Evolutionary conservation across 345 rosid genomes (phyloP), one percentile per base, ranked within the genome.

Genomic region (Cardiospermum halicacabum): DNA sequence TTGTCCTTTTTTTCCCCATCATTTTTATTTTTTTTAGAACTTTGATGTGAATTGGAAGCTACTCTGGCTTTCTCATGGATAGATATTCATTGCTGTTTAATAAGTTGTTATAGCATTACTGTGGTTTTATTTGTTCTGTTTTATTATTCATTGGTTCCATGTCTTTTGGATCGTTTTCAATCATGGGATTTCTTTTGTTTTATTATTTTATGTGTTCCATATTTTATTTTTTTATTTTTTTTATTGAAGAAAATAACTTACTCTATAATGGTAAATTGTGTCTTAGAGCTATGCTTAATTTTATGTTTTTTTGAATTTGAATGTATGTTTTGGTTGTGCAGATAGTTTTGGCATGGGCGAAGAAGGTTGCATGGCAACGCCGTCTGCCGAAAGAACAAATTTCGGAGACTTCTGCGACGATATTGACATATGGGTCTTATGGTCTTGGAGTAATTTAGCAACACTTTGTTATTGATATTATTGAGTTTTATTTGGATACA

Each of bases 341-440:
- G 85, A 81, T 78, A 22, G 74, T 77, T 18, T 39, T 73, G 75
- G 70, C 37, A 55, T 85, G 90, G 87, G 70, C 51, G 24, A 80
- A 75, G 80, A 72, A 15, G 21, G 81, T 81, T 54, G 85, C 89
- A 9, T 85, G 85, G 85, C 78, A 82, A 69, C 79, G 77, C 0
- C 39, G 71, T 27, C 73, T 82, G 21, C 72, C 78, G 0, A 75
- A 70, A 45, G 69, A 82, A 64, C 74, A 76, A 26, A 75, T 80
- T 53, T 67, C 65, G 6, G 75, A 75, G 21, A 72, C 74, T 5
- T 68, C 60, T 66, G 91, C 88, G 7, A 72, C 85, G 18, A 22
- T 85, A 19, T 55, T 85, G 59, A 62, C 88, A 24, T 79, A 77
- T 27, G 91, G 91, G 45, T 85, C 91, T 37, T 83, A 83, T 39